Percentiles rank a stretch among this genome's conserved stretches.
These are phyloP conservation scores for Cordyceps pruinosa DNA, from an alignment of 2,329 filamentous ascomycete species.

Conservation along the genomic window DNA sequence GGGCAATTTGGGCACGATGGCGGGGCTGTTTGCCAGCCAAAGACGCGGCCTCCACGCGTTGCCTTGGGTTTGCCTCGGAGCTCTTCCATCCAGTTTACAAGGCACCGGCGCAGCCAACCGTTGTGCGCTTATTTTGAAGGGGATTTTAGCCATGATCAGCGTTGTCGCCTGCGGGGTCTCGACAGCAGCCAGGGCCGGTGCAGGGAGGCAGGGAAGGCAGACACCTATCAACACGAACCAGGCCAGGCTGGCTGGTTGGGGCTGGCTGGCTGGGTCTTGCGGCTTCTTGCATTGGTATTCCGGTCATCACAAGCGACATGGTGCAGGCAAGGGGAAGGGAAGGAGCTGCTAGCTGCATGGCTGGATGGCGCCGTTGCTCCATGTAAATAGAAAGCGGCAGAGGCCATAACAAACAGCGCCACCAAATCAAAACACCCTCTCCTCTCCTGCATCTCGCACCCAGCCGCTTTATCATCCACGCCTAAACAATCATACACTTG, in stretches of 20 bases:
- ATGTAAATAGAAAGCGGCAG: slow-evolving; percentile 6
- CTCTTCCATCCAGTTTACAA: no score
- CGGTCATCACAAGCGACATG: neutral
- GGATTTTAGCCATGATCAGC: neutral
- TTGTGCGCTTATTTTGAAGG: neutral
- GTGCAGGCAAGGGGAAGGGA: neutral
- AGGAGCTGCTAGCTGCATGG: slow-evolving; percentile 3
- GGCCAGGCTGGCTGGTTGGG: no score
- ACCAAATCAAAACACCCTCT: slow-evolving; percentile 6
- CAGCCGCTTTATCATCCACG: neutral
- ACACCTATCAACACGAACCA: no score
- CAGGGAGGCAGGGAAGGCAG: no score
- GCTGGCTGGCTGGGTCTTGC: no score
- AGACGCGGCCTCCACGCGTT: neutral
- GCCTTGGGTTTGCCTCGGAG: neutral
- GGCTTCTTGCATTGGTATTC: neutral
- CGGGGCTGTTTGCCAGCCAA: slow-evolving; percentile 4
- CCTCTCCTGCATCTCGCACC: neutral
- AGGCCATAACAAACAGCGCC: slow-evolving; percentile 6
- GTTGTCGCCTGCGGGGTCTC: neutral
- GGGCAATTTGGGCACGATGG: neutral
- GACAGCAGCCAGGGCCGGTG: neutral
- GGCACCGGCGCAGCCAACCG: neutral
- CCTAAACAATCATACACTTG: slow-evolving; percentile 4
- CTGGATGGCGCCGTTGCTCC: slow-evolving; percentile 5